A percentile compares a stretch with the other conserved stretches of the same genome.
These are phyloP conservation scores for Diutina ranongensis DNA, from an alignment of 1,139 yeast species.

Conservation along the genomic window DNA sequence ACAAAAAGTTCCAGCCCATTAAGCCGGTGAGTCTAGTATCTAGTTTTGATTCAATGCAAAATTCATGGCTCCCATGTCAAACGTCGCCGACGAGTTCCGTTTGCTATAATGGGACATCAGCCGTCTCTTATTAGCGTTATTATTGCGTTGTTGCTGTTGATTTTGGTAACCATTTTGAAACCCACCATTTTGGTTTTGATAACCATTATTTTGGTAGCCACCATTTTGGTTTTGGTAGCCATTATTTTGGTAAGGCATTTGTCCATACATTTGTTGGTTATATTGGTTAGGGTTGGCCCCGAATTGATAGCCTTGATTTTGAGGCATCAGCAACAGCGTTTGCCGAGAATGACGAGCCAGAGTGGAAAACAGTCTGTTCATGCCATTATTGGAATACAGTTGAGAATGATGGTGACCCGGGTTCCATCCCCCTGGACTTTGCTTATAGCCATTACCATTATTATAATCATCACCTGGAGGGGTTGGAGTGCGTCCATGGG, in stretches of 20 bases:
- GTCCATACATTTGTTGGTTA: background rate
- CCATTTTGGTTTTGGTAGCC: background rate
- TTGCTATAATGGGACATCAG: background rate
- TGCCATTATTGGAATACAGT: background rate
- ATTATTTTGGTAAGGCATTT: background rate
- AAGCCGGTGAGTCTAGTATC: background rate
- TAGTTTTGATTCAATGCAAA: conserved; percentile 4
- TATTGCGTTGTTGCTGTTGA: background rate
- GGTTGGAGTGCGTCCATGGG: conserved; percentile 4
- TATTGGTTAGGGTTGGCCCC: conserved; percentile 2
- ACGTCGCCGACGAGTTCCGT: conserved; percentile 2
- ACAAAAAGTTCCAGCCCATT: background rate
- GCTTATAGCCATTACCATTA: background rate
- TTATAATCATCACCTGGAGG: conserved; percentile 1
- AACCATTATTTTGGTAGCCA: background rate
- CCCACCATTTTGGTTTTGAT: background rate
- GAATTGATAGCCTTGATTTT: background rate
- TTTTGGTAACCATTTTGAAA: background rate
- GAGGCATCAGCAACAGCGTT: conserved; percentile 5
- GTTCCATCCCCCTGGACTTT: background rate
- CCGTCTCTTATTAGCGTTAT: background rate
- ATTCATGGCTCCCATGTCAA: conserved; percentile 1
- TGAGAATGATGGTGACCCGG: conserved; percentile 4
- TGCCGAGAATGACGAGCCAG: conserved; percentile 4
- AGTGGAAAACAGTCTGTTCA: conserved; percentile 5